Conservation (phyloP, 805 yeast species). For the Wickerhamiella occidentalis region DNA sequence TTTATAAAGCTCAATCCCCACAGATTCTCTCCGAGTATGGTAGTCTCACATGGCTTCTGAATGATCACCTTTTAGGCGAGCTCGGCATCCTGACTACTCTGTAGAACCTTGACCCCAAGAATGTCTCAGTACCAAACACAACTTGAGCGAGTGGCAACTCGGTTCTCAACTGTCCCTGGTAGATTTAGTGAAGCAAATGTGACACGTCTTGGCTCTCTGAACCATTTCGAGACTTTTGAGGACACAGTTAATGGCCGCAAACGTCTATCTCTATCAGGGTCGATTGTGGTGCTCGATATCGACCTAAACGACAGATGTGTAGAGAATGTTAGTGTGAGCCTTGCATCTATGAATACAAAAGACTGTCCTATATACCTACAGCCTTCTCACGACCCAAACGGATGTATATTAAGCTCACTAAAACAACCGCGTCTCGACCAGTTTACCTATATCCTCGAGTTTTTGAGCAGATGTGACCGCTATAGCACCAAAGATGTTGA, state of each 20-base stretch:
- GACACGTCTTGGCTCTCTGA: slow-evolving; percentile 24
- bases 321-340: slow-evolving; percentile 22
- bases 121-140: slow-evolving; percentile 16
- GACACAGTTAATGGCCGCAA: slow-evolving; percentile 25
- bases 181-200: slow-evolving; percentile 28
- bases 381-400: slow-evolving; percentile 19
- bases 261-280: slow-evolving; percentile 30
- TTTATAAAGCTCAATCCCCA: too few species aligned
- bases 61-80: too few species aligned
- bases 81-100: neutral
- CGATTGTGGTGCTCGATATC: slow-evolving; percentile 29
- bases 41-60: neutral
- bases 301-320: slow-evolving; percentile 20
- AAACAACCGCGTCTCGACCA: slow-evolving; percentile 26
- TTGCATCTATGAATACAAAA: slow-evolving; percentile 19
- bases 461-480: slow-evolving; percentile 28
- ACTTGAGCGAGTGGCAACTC: slow-evolving; percentile 20
- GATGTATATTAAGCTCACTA: slow-evolving; percentile 23
- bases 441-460: slow-evolving; percentile 26
- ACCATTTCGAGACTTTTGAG: slow-evolving; percentile 31
- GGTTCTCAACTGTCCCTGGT: slow-evolving; percentile 27
- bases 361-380: slow-evolving; percentile 21
- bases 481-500: slow-evolving; percentile 27
- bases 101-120: neutral
- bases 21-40: too few species aligned